These are phyloP conservation scores for Sporothrix luriei DNA, from an alignment of 2,329 filamentous ascomycete species.

Conservation along the genomic window DNA sequence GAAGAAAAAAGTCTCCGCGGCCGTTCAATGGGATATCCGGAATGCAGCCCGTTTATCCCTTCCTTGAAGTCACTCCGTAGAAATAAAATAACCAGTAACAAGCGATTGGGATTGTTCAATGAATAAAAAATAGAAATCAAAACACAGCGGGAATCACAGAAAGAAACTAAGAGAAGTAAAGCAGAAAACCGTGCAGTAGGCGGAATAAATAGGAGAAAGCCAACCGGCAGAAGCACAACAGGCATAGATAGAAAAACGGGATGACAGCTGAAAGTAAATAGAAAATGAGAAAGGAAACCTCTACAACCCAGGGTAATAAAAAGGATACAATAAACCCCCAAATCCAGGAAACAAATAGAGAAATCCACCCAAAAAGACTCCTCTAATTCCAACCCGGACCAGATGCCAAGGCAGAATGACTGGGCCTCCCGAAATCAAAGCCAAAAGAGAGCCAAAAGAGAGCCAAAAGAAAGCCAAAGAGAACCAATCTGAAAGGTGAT, in stretches of 20 bases:
- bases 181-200: not conserved
- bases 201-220: not conserved
- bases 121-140: not conserved
- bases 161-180: not conserved
- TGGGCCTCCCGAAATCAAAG: conserved; percentile 28
- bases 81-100: not conserved
- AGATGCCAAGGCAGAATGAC: conserved; percentile 31
- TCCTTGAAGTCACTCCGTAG: not conserved
- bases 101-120: not conserved
- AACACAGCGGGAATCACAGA: conserved; percentile 23
- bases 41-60: not conserved
- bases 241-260: not conserved
- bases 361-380: conserved; percentile 34
- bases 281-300: conserved; percentile 2
- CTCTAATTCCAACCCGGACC: conserved; percentile 32
- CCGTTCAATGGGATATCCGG: conserved; percentile 26
- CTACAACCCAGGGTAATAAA: conserved; percentile 17
- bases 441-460: not conserved
- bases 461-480: not conserved
- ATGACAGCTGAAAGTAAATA: not conserved
- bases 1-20: not conserved
- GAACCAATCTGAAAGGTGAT: not conserved
- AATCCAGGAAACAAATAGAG: conserved; percentile 19
- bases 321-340: conserved; percentile 17
- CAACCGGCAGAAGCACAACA: not conserved